phyloP scores from a whole-genome alignment of 192 early-diverging fungal genomes.

The Piromyces sp. region DNA sequence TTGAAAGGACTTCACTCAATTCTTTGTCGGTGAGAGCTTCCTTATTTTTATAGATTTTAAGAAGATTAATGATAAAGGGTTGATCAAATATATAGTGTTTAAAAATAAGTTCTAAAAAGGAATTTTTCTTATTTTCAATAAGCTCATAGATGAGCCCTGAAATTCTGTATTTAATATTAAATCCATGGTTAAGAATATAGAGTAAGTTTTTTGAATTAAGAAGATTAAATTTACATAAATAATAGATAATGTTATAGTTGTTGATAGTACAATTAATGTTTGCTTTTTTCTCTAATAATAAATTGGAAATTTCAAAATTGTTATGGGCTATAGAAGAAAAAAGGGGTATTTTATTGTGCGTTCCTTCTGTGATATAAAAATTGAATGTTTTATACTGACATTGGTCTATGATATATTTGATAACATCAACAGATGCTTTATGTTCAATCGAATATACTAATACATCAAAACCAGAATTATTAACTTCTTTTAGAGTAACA shows the following conservation, averaged over 20 bases:
- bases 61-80: neutral
- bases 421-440: neutral
- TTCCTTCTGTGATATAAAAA: neutral
- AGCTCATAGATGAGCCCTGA: neutral
- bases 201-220: neutral
- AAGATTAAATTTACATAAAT: neutral
- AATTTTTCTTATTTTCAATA: neutral
- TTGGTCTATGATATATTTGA: neutral
- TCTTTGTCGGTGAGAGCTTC: neutral
- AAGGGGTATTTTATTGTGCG: neutral
- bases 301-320: neutral
- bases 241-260: neutral
- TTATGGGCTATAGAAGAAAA: neutral
- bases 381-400: neutral
- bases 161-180: neutral
- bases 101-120: neutral
- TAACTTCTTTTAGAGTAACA: neutral
- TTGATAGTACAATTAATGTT: neutral
- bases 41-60: neutral
- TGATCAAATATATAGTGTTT: neutral
- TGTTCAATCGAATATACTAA: neutral
- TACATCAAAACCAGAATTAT: neutral
- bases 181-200: neutral
- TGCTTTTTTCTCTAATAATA: neutral
- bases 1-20: neutral